Percentiles rank a stretch among this genome's conserved stretches.
These are phyloP conservation scores for Ophiostoma populinum DNA, from an alignment of 2,329 filamentous ascomycete genomes.

Conservation along the genomic window DNA sequence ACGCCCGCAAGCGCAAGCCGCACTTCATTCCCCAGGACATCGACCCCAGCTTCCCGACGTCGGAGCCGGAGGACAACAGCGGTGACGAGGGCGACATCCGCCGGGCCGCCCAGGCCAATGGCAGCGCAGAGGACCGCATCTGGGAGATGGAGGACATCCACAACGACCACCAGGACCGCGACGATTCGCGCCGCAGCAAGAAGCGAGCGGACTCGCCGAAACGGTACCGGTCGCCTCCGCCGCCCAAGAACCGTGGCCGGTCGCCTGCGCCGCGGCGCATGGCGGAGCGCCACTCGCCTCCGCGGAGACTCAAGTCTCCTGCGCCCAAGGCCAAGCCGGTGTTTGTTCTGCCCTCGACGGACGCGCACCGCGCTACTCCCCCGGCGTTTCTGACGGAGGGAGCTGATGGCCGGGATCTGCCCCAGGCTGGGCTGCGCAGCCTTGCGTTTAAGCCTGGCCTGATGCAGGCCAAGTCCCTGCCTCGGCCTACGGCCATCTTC, in stretches of 20 bases:
- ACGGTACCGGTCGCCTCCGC: conserved; percentile 40
- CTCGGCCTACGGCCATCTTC: conserved; percentile 58
- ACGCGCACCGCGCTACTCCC: conserved; percentile 24
- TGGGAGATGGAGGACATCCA: conserved; percentile 52
- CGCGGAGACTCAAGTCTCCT: conserved; percentile 47
- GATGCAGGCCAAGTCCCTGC: conserved; percentile 72
- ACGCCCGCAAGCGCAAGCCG: conserved; percentile 68
- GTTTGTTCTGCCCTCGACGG: conserved; percentile 12
- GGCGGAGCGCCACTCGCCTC: conserved; percentile 53
- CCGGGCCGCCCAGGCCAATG: conserved; percentile 13
- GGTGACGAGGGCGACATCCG: conserved; percentile 40
- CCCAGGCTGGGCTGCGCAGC: conserved; percentile 24
- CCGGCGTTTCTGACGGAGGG: conserved; percentile 23
- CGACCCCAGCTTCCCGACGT: conserved; percentile 91
- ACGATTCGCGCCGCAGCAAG: conserved; percentile 30
- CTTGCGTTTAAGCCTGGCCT: conserved; percentile 44
- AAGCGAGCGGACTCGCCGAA: conserved; percentile 40
- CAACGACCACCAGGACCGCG: conserved; percentile 38
- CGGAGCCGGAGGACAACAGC: conserved; percentile 75
- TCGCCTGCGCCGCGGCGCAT: conserved; percentile 42
- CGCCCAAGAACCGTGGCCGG: conserved; percentile 31
- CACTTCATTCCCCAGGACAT: conserved; percentile 85
- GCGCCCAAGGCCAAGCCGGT: conserved; percentile 23
- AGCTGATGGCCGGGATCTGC: conserved; percentile 19
- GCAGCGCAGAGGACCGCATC: conserved; percentile 45